Base-by-base conservation (phyloP, 139 green algal species). In the Asterochloris erici region DNA sequence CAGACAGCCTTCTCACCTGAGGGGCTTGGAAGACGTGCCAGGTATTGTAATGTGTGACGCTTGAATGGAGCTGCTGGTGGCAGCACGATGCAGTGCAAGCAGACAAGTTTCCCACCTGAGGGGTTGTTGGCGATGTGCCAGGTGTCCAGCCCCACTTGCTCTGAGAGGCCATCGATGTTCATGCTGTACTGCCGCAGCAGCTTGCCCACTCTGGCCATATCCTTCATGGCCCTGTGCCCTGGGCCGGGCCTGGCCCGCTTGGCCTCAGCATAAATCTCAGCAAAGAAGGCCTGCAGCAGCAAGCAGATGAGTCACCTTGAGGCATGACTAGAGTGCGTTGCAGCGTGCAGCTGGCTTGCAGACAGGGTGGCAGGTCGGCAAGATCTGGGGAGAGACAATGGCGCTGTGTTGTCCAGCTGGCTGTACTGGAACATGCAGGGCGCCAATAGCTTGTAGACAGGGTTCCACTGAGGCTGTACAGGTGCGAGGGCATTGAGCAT, bases 161-260 rank as follows among this genome's bases (percentile, higher is more conserved):
- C 87, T 12, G 89, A 88, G 60, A 98, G 83, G 11, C 95, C 95
- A 80, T 98, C 95, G 16, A 98, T 96, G 90, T 98, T 98, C 38
- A 98, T 84, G 14, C 95, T 98, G 90, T 98, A 98, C 84, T 98
- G 95, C 9, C 95, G 90, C 84, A 84, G 79, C 79, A 98, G 82
- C 70, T 84, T 79, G n/a, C 91, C 88, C 60, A 86, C 19, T 12
- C 73, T 75, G 11, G 78, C 63, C 16, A 96, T 81, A 11, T 79
- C 70, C 0, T 87, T 89, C 26, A 98, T 81, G 1, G 91, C 89
- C 6, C 81, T 47, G 84, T 95, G 91, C 14, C 85, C 89, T 24
- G 80, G 73, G 12, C 87, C 90, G 0, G 93, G 90, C 73, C 84
- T 80, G 12, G 87, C 90, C 54, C 28, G 71, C 68, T 88, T 81